Percentiles rank a stretch among this genome's conserved stretches.
phyloP scores from a whole-genome alignment of 1,139 yeast genomes.

The Debaryomyces sp. region DNA sequence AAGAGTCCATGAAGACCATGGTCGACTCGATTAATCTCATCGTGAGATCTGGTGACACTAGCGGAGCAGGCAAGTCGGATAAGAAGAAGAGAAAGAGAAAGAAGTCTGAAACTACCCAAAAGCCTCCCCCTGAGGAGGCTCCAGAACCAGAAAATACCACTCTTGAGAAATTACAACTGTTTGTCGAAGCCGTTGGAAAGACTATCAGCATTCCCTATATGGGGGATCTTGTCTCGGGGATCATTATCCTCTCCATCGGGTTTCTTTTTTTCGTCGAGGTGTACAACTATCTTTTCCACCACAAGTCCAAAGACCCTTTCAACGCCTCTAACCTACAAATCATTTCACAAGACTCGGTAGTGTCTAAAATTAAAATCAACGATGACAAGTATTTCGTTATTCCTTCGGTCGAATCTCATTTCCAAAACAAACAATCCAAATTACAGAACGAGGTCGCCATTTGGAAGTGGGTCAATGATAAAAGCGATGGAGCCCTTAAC shows the following conservation, averaged over 20 bases:
- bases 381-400: constrained; percentile 47
- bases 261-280: constrained; percentile 1
- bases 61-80: constrained; percentile 15
- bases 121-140: constrained; percentile 15
- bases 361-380: constrained; percentile 35
- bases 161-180: constrained; percentile 23
- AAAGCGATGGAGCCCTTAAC: constrained; percentile 36
- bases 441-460: constrained; percentile 62
- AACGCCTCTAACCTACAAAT: constrained; percentile 1
- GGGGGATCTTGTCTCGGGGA: constrained; percentile 28
- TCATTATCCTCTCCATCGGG: neutral
- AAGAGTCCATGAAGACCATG: constrained; percentile 62
- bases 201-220: constrained; percentile 33
- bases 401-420: constrained; percentile 47
- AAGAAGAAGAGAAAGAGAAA: constrained; percentile 31
- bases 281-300: neutral
- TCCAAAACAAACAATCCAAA: constrained; percentile 34
- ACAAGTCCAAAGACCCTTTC: neutral
- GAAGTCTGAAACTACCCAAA: constrained; percentile 11
- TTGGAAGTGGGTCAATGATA: constrained; percentile 81
- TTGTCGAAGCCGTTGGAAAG: constrained; percentile 34
- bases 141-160: constrained; percentile 15
- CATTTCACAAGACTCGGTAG: constrained; percentile 12
- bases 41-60: constrained; percentile 26
- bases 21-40: constrained; percentile 58